A percentile compares a stretch with the other conserved stretches of the same genome.
Evolutionary conservation across 2,329 filamentous ascomycete species (phyloP).

Genomic region (Thelonectria blattea): DNA sequence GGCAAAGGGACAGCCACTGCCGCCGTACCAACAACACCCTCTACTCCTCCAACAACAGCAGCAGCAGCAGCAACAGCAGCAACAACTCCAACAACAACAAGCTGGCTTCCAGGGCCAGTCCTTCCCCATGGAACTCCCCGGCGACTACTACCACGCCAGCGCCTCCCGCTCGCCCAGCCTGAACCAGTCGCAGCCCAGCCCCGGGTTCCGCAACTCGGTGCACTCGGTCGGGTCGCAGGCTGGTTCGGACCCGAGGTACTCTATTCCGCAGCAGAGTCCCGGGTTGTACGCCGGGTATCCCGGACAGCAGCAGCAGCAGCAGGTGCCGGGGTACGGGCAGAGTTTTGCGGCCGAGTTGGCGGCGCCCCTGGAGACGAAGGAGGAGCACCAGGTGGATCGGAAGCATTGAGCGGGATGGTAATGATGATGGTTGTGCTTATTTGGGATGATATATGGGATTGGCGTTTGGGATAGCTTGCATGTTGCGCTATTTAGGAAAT

Average conservation of each 20-base stretch:
- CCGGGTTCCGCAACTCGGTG: constrained; percentile 36
- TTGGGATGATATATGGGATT: constrained; percentile 4
- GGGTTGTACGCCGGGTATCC: constrained; percentile 38
- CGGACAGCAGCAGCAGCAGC: constrained; percentile 36
- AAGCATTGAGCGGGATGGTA: constrained; percentile 5
- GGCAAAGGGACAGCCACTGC: constrained; percentile 26
- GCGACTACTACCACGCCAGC: constrained; percentile 54
- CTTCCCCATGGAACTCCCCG: constrained; percentile 52
- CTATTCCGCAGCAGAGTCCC: constrained; percentile 41
- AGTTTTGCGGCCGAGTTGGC: constrained; percentile 51
- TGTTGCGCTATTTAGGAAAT: constrained; percentile 11
- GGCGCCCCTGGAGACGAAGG: constrained; percentile 54
- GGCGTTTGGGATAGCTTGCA: constrained; percentile 13
- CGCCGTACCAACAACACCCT: too few species aligned
- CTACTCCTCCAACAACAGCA: constrained; percentile 25
- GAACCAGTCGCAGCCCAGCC: constrained; percentile 33
- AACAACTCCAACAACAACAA: too few species aligned
- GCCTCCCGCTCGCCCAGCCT: constrained; percentile 42
- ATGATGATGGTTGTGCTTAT: neutral
- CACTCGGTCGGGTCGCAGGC: constrained; percentile 31
- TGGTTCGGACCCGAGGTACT: constrained; percentile 49
- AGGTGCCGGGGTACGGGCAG: constrained; percentile 49
- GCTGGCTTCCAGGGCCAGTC: constrained; percentile 21
- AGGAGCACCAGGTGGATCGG: constrained; percentile 46
- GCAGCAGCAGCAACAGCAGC: too few species aligned